phyloP scores from a whole-genome alignment of 139 green algal genomes.

The Chlamydomonas sphaeroides region DNA sequence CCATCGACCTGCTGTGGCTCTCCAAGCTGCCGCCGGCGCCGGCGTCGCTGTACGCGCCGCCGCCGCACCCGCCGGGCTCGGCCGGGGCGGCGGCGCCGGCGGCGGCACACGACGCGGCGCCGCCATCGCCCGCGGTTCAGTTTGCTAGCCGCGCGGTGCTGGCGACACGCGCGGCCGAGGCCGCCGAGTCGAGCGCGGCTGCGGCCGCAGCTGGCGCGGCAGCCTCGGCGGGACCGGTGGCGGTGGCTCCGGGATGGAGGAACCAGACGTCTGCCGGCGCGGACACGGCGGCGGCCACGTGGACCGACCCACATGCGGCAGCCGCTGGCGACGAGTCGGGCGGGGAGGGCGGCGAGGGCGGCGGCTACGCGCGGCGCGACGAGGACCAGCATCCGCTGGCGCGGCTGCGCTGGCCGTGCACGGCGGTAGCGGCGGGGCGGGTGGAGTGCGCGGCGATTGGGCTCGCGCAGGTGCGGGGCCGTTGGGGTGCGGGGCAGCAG shows the following conservation, averaged over 20 bases:
- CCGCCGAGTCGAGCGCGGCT: background rate
- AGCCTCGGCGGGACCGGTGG: too few relatives aligned
- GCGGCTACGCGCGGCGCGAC: background rate
- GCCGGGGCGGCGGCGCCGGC: background rate
- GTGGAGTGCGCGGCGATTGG: slow-evolving; percentile 16
- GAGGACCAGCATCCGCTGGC: background rate
- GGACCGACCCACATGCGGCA: too few relatives aligned
- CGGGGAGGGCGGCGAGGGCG: background rate
- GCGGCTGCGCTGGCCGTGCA: slow-evolving; percentile 15
- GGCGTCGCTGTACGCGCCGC: background rate
- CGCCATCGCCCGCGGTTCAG: background rate
- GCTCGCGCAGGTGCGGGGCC: slow-evolving; percentile 8
- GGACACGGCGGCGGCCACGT: too few relatives aligned
- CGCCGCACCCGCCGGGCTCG: background rate
- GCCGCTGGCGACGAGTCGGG: too few relatives aligned
- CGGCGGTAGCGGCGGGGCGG: slow-evolving; percentile 2
- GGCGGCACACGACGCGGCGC: background rate
- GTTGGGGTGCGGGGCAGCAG: too few relatives aligned
- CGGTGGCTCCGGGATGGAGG: too few relatives aligned
- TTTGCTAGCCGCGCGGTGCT: slow-evolving; percentile 20
- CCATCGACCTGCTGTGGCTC: slow-evolving; percentile 24
- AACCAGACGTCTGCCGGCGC: too few relatives aligned
- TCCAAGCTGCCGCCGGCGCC: background rate
- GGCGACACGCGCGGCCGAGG: background rate
- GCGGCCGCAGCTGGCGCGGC: background rate